phyloP scores from a whole-genome alignment of 805 yeast species.

The Cyberlindnera euphorbiae region DNA sequence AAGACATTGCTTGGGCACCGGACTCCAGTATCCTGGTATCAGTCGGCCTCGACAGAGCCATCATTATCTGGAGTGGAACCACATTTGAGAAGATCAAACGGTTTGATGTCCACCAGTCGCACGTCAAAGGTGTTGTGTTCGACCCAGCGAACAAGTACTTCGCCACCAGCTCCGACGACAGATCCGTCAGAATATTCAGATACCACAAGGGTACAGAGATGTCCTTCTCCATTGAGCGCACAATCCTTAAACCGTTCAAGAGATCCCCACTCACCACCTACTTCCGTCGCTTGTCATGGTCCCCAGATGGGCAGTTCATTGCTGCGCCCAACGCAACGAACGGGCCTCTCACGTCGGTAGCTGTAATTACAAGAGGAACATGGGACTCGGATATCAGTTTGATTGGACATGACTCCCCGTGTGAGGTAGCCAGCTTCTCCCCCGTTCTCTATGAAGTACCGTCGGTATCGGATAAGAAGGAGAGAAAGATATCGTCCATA shows the following conservation, averaged over 20 bases:
- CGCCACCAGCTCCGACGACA: slow-evolving; percentile 94
- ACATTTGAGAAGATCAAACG: slow-evolving; percentile 88
- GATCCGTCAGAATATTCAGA: slow-evolving; percentile 83
- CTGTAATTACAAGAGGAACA: slow-evolving; percentile 66
- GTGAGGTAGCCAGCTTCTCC: slow-evolving; percentile 73
- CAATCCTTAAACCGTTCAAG: slow-evolving; percentile 77
- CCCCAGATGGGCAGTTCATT: slow-evolving; percentile 84
- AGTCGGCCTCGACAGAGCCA: slow-evolving; percentile 90
- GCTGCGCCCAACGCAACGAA: slow-evolving; percentile 85
- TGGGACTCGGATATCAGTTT: slow-evolving; percentile 75
- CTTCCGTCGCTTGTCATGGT: slow-evolving; percentile 82
- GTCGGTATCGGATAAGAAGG: slow-evolving; percentile 17
- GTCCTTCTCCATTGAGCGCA: slow-evolving; percentile 81
- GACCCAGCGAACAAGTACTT: slow-evolving; percentile 98
- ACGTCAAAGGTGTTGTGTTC: slow-evolving; percentile 93
- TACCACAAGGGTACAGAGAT: slow-evolving; percentile 75
- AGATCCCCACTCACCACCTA: slow-evolving; percentile 91
- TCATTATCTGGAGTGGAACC: slow-evolving; percentile 88
- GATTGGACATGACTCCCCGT: slow-evolving; percentile 81
- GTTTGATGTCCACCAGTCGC: slow-evolving; percentile 89
- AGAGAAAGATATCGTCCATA: slow-evolving; percentile 50
- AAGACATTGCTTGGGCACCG: slow-evolving; percentile 97
- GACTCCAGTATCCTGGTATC: slow-evolving; percentile 87
- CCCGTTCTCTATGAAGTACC: slow-evolving; percentile 54
- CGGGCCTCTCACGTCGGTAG: slow-evolving; percentile 75